A percentile compares a stretch with the other conserved stretches of the same genome.
These are phyloP conservation scores for Dillenia turbinata DNA, from an alignment of 164 flowering plant genomes.

Conservation along the genomic window DNA sequence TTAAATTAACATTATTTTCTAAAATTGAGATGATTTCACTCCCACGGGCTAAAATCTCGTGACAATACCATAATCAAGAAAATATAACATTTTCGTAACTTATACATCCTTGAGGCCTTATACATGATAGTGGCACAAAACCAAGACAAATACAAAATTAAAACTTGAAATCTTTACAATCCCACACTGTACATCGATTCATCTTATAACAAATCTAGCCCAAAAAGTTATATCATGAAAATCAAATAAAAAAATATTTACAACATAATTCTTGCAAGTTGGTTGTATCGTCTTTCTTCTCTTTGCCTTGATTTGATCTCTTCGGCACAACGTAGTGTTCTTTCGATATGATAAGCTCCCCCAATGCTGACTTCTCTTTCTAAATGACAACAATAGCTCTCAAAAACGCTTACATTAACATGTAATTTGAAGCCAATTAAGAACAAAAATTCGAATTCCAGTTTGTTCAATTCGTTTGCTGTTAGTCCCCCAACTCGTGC, in stretches of 20 bases:
- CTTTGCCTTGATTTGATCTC: slow-evolving; percentile 51
- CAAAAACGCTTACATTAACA: slow-evolving; percentile 81
- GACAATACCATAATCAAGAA: too few species aligned
- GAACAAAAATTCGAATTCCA: slow-evolving; percentile 77
- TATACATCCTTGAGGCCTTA: too few species aligned
- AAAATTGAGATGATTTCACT: too few species aligned
- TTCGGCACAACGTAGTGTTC: slow-evolving; percentile 59
- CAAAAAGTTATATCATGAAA: neutral
- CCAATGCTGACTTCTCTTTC: slow-evolving; percentile 94
- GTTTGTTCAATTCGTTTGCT: slow-evolving; percentile 58
- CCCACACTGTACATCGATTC: too few species aligned
- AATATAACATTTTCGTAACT: too few species aligned
- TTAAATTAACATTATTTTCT: too few species aligned
- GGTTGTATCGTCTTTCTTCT: slow-evolving; percentile 31
- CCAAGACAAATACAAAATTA: too few species aligned
- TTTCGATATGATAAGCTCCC: slow-evolving; percentile 89
- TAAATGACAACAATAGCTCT: slow-evolving; percentile 81
- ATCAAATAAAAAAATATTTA: slow-evolving; percentile 14
- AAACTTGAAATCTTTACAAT: too few species aligned
- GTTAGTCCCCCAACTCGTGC: slow-evolving; percentile 89
- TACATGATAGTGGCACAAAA: too few species aligned
- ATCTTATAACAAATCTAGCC: neutral
- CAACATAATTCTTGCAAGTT: slow-evolving; percentile 28
- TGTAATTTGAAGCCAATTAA: slow-evolving; percentile 80
- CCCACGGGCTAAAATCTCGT: too few species aligned